Evolutionary conservation across 2,329 filamentous ascomycete genomes (phyloP).

Genomic region (Dactylellina parvicollis): DNA sequence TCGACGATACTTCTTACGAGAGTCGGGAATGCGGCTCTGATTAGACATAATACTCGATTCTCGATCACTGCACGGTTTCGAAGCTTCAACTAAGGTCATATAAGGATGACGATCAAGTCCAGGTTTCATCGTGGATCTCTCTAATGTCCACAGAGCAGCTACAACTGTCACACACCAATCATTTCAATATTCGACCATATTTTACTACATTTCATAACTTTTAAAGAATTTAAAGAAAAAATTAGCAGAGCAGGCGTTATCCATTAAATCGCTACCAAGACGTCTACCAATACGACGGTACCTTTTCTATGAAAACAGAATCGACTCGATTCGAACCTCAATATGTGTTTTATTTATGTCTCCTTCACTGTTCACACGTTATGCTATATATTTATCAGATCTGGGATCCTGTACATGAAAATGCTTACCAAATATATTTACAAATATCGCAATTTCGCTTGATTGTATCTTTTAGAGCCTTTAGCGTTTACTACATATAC

Average conservation of each 20-base stretch:
- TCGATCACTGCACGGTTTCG: no score
- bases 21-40: slow-evolving; percentile 58
- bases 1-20: slow-evolving; percentile 71
- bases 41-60: neutral
- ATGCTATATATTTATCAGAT: slow-evolving; percentile 37
- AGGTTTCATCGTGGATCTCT: neutral
- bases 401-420: slow-evolving; percentile 44
- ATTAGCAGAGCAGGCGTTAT: slow-evolving; percentile 22
- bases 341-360: neutral
- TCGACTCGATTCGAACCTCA: no score
- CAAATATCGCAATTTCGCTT: neutral
- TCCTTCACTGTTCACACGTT: slow-evolving; percentile 3
- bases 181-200: slow-evolving; percentile 35
- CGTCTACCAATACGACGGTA: no score
- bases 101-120: no score
- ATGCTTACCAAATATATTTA: slow-evolving; percentile 24
- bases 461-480: neutral
- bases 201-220: slow-evolving; percentile 26
- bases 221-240: slow-evolving; percentile 22
- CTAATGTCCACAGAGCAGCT: neutral
- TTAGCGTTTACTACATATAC: slow-evolving; percentile 4
- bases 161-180: neutral
- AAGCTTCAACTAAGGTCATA: no score
- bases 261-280: neutral
- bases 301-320: no score